These are phyloP conservation scores for Trichoderma koningiopsis DNA, from an alignment of 2,329 filamentous ascomycete species.

Conservation along the genomic window DNA sequence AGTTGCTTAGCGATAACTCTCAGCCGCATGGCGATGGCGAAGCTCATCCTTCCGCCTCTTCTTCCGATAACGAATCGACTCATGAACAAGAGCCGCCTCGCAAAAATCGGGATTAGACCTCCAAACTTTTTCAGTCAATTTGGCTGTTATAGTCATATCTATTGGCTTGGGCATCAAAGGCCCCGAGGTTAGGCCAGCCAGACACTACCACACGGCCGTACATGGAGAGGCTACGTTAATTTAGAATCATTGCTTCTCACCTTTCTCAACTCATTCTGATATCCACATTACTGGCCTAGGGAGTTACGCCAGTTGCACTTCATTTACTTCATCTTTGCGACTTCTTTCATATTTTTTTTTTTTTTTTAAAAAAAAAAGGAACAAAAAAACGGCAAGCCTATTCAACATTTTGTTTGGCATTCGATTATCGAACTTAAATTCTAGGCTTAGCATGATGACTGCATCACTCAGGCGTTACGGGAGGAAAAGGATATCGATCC, in stretches of 20 bases:
- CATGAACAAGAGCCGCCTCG: constrained; percentile 21
- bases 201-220: neutral
- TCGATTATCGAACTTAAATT: constrained; percentile 29
- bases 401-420: constrained; percentile 20
- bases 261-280: neutral
- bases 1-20: constrained; percentile 43
- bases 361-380: neutral
- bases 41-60: constrained; percentile 33
- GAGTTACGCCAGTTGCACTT: neutral
- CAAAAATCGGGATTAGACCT: neutral
- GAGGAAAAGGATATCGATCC: constrained; percentile 31
- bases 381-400: neutral
- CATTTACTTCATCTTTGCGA: constrained; percentile 5
- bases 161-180: neutral
- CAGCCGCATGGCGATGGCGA: constrained; percentile 35
- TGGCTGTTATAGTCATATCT: neutral
- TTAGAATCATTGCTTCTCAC: neutral
- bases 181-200: neutral
- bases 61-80: constrained; percentile 38
- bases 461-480: constrained; percentile 40
- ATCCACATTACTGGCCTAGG: neutral
- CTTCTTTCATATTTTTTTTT: too few species aligned
- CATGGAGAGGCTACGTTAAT: neutral
- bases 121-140: neutral
- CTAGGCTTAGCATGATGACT: constrained; percentile 36